Percentiles rank a stretch among this genome's conserved stretches.
Conservation (phyloP, 2,329 filamentous ascomycete genomes). For the Huntiella savannae region DNA sequence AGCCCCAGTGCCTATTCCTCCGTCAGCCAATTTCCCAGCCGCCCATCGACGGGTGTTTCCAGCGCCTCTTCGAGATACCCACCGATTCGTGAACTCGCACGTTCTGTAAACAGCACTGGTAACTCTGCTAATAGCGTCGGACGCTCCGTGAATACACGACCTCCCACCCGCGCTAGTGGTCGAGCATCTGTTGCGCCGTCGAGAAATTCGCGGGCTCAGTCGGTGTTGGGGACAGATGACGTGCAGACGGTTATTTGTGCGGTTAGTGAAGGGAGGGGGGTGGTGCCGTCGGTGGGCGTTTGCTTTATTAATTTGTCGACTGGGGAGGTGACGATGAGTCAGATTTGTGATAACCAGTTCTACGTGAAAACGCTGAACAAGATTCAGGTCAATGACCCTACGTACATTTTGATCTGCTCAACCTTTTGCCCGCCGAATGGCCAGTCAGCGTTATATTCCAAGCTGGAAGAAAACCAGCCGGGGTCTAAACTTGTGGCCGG, state of each 20-base stretch:
- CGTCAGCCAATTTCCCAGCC: conserved; percentile 8
- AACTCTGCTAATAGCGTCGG: conserved; percentile 2
- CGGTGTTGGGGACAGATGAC: conserved; percentile 27
- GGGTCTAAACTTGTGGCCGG: conserved; percentile 35
- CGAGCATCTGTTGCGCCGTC: conserved; percentile 25
- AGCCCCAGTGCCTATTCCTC: conserved; percentile 9
- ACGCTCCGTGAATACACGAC: conserved; percentile 3
- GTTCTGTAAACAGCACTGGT: not conserved
- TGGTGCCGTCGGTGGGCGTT: conserved; percentile 67
- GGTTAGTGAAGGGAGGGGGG: conserved; percentile 68
- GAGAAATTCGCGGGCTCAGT: conserved; percentile 24
- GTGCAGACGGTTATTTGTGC: conserved; percentile 69
- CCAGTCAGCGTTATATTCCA: conserved; percentile 53
- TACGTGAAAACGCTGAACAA: conserved; percentile 82
- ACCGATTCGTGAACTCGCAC: not conserved
- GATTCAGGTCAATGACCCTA: conserved; percentile 60
- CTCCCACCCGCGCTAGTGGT: conserved; percentile 8
- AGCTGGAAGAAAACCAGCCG: conserved; percentile 53
- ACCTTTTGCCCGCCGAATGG: conserved; percentile 45
- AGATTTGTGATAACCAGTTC: conserved; percentile 84
- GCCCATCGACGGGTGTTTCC: conserved; percentile 7
- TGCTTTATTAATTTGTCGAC: conserved; percentile 77
- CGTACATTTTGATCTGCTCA: conserved; percentile 58
- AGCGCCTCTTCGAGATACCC: not conserved
- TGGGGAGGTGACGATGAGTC: conserved; percentile 66